Evolutionary conservation across 2,329 filamentous ascomycete genomes (phyloP).

Genomic region (Trichophyton mentagrophytes): DNA sequence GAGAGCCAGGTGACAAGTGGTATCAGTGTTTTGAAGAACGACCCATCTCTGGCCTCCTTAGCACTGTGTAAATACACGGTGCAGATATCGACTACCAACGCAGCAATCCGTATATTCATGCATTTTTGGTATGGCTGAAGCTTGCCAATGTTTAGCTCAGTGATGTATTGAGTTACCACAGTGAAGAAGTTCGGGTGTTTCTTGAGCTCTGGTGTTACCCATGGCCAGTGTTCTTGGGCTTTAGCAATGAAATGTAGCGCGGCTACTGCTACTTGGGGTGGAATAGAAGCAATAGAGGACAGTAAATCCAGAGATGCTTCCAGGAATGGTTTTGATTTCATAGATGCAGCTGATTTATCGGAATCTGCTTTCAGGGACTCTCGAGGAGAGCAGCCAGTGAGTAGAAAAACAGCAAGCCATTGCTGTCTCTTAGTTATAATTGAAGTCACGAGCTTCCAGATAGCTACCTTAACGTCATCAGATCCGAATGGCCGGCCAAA

Average conservation of each 20-base stretch:
- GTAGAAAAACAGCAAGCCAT: slow-evolving; percentile 86
- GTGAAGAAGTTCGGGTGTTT: slow-evolving; percentile 62
- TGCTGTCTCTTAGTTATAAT: slow-evolving; percentile 84
- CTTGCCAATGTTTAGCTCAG: slow-evolving; percentile 43
- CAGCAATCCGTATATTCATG: slow-evolving; percentile 58
- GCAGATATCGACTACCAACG: slow-evolving; percentile 73
- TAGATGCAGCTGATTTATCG: slow-evolving; percentile 36
- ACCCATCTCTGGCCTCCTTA: slow-evolving; percentile 58
- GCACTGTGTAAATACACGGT: slow-evolving; percentile 83
- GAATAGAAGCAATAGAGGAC: slow-evolving; percentile 49
- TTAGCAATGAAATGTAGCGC: slow-evolving; percentile 78
- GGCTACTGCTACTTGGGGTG: slow-evolving; percentile 54
- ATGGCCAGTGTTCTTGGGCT: slow-evolving; percentile 90
- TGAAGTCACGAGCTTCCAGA: slow-evolving; percentile 77
- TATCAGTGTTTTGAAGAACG: slow-evolving; percentile 58
- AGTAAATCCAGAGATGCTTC: slow-evolving; percentile 60
- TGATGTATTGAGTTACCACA: slow-evolving; percentile 57
- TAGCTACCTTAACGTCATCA: slow-evolving; percentile 37
- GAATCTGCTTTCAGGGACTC: slow-evolving; percentile 50
- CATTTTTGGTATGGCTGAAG: slow-evolving; percentile 37
- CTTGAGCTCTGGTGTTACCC: slow-evolving; percentile 71
- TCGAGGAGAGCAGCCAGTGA: slow-evolving; percentile 75
- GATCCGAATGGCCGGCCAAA: slow-evolving; percentile 60
- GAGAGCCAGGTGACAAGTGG: slow-evolving; percentile 67
- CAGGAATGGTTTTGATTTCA: slow-evolving; percentile 54